phyloP scores from a whole-genome alignment of 2,329 filamentous ascomycete species.

The Sclerotinia minor region DNA sequence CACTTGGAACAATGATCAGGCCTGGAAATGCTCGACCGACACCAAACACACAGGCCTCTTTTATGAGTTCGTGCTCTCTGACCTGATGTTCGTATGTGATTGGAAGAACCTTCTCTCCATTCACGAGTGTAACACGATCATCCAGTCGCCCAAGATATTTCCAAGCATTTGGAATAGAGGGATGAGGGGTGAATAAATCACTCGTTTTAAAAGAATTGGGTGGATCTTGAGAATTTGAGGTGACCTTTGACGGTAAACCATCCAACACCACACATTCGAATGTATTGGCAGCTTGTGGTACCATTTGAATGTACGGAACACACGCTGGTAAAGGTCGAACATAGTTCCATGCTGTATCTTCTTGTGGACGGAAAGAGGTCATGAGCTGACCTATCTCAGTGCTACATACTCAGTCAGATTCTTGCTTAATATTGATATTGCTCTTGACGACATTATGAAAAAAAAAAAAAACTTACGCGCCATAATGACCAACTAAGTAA shows the following conservation, averaged over 20 bases:
- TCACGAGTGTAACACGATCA: slow-evolving; percentile 49
- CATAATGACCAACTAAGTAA: slow-evolving; percentile 57
- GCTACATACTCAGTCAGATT: slow-evolving; percentile 28
- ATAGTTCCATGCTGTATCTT: slow-evolving; percentile 62
- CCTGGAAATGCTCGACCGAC: slow-evolving; percentile 54
- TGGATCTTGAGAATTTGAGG: slow-evolving; percentile 45
- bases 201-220: slow-evolving; percentile 49
- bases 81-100: slow-evolving; percentile 54
- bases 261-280: slow-evolving; percentile 41
- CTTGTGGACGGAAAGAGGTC: slow-evolving; percentile 54
- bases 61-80: slow-evolving; percentile 52
- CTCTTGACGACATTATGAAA: neutral
- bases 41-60: slow-evolving; percentile 61
- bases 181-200: slow-evolving; percentile 48
- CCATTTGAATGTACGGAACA: slow-evolving; percentile 28
- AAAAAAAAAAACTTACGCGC: slow-evolving; percentile 45
- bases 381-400: slow-evolving; percentile 64
- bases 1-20: slow-evolving; percentile 53
- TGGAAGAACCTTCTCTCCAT: slow-evolving; percentile 52
- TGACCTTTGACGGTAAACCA: slow-evolving; percentile 45
- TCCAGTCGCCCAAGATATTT: slow-evolving; percentile 50
- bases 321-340: slow-evolving; percentile 43
- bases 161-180: slow-evolving; percentile 46
- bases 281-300: slow-evolving; percentile 19
- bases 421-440: neutral